Evolutionary conservation across 1,284 basidiomycete species (phyloP).

Genomic region (Ceratobasidium sp.): DNA sequence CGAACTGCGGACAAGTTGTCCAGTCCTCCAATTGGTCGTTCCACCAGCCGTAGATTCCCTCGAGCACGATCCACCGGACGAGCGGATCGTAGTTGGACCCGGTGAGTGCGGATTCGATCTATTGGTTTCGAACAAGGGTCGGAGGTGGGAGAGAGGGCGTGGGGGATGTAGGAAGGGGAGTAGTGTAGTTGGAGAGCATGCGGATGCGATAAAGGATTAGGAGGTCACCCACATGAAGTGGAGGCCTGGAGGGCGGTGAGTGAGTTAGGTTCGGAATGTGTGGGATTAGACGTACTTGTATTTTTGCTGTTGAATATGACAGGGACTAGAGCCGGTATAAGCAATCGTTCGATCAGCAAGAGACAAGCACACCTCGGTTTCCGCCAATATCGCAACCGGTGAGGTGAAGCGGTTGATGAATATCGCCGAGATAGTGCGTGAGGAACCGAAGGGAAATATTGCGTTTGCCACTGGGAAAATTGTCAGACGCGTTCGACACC

Average conservation of each 20-base stretch:
- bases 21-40: constrained; percentile 68
- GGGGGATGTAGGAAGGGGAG: constrained; percentile 67
- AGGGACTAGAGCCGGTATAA: too few relatives aligned
- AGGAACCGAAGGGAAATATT: constrained; percentile 85
- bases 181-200: constrained; percentile 82
- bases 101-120: constrained; percentile 76
- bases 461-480: constrained; percentile 51
- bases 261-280: too few relatives aligned
- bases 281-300: too few relatives aligned
- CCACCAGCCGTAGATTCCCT: constrained; percentile 81
- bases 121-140: constrained; percentile 15
- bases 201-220: constrained; percentile 87
- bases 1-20: constrained; percentile 70
- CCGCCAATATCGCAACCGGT: constrained; percentile 88
- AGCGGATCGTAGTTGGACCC: constrained; percentile 91
- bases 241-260: constrained; percentile 65
- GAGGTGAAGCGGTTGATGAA: constrained; percentile 82
- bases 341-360: too few relatives aligned
- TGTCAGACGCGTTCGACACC: background rate
- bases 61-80: constrained; percentile 86
- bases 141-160: constrained; percentile 17
- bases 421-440: constrained; percentile 89
- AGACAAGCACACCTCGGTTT: constrained; percentile 64
- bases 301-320: background rate
- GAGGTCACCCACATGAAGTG: constrained; percentile 86